A percentile compares a stretch with the other conserved stretches of the same genome.
phyloP scores from a whole-genome alignment of 2,329 filamentous ascomycete genomes.

The Xylariaceae sp. region DNA sequence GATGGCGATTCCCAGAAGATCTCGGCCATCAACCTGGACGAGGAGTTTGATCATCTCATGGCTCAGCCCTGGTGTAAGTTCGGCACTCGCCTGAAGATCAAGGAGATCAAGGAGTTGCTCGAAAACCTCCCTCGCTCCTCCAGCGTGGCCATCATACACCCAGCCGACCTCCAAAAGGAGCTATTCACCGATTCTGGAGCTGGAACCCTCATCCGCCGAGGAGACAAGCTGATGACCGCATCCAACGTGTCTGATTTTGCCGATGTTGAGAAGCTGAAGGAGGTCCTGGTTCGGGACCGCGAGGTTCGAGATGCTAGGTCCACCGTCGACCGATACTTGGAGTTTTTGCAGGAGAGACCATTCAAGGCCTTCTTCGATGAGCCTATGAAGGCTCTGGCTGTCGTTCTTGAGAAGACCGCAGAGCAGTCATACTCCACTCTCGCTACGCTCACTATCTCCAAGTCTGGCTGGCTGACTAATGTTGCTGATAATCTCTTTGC shows the following conservation, averaged over 20 bases:
- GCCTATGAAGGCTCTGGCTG: constrained; percentile 85
- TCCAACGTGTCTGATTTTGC: constrained; percentile 71
- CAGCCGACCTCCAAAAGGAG: constrained; percentile 92
- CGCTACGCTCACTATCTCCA: constrained; percentile 88
- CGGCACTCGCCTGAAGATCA: constrained; percentile 94
- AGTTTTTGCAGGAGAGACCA: constrained; percentile 69
- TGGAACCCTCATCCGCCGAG: constrained; percentile 86
- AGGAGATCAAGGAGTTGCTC: constrained; percentile 92
- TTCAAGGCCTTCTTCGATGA: constrained; percentile 97
- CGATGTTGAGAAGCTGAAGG: constrained; percentile 74
- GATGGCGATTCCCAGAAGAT: constrained; percentile 94
- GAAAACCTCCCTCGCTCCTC: constrained; percentile 86
- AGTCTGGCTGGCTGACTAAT: constrained; percentile 91
- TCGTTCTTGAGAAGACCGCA: constrained; percentile 73
- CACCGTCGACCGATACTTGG: constrained; percentile 82
- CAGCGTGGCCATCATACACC: constrained; percentile 96
- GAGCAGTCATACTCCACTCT: constrained; percentile 73
- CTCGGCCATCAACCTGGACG: constrained; percentile 93
- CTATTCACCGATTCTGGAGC: constrained; percentile 94
- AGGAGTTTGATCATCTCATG: constrained; percentile 93
- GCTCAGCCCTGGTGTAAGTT: constrained; percentile 91
- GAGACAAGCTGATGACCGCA: constrained; percentile 80
- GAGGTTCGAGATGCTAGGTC: constrained; percentile 78
- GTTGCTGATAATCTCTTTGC: constrained; percentile 94
- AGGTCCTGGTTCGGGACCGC: constrained; percentile 76